phyloP scores from a whole-genome alignment of 495 filamentous ascomycete species.

The Penicillium macrosclerotiorum region DNA sequence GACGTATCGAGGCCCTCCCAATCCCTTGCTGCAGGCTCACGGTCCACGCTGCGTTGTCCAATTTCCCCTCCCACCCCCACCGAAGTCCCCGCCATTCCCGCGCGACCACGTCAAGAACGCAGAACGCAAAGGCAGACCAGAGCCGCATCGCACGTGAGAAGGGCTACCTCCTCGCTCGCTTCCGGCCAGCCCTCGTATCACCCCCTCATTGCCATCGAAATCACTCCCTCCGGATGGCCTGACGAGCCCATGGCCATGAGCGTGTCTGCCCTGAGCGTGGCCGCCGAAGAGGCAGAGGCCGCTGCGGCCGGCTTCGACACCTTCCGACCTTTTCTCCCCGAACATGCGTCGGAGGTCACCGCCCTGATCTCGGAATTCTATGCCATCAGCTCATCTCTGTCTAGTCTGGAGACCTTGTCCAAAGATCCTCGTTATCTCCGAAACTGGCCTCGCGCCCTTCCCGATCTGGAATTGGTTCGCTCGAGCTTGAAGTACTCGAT shows the following conservation, averaged over 20 bases:
- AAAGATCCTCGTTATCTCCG: conserved; percentile 31
- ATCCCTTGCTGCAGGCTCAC: too few species aligned
- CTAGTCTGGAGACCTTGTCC: conserved; percentile 40
- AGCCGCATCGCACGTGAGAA: conserved; percentile 29
- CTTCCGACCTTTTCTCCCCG: conserved; percentile 52
- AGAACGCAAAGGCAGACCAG: conserved; percentile 17
- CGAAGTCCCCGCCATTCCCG: conserved; percentile 30
- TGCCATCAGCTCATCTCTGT: conserved; percentile 50
- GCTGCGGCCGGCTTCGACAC: conserved; percentile 50
- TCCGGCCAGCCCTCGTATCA: neutral
- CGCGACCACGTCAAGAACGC: conserved; percentile 28
- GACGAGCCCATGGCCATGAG: conserved; percentile 43
- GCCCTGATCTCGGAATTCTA: conserved; percentile 54
- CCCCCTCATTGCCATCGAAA: neutral
- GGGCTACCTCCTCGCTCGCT: neutral
- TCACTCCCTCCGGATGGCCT: conserved; percentile 26
- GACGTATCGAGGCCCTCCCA: too few species aligned
- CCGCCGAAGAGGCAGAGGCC: conserved; percentile 52
- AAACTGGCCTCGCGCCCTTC: conserved; percentile 32
- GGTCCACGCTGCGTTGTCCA: neutral
- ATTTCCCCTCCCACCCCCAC: conserved; percentile 10
- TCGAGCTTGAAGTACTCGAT: conserved; percentile 53
- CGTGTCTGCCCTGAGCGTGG: conserved; percentile 46
- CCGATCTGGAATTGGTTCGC: conserved; percentile 45
- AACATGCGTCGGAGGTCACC: conserved; percentile 54